A percentile compares a stretch with the other conserved stretches of the same genome.
Conservation (phyloP, 2,329 filamentous ascomycete genomes). For the Lachnellula occidentalis region DNA sequence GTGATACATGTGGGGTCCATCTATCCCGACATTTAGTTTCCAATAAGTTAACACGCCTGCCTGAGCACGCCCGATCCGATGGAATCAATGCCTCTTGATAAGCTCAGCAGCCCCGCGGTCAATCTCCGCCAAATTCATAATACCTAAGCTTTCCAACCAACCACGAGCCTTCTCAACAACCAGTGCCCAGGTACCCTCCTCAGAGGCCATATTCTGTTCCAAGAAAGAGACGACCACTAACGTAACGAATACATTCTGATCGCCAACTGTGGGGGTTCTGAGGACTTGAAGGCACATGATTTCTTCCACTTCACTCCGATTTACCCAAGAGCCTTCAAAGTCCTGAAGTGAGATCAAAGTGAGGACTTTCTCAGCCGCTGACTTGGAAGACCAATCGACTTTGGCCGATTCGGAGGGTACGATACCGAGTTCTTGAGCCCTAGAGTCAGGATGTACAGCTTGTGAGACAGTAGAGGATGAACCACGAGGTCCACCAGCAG, state of each 20-base stretch:
- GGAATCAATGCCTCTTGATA: neutral
- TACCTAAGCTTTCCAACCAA: conserved; percentile 38
- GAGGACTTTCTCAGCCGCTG: conserved; percentile 31
- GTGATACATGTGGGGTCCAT: too few relatives aligned
- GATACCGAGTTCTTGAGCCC: neutral
- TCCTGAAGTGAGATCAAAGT: conserved; percentile 48
- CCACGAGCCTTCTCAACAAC: conserved; percentile 52
- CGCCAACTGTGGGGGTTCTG: conserved; percentile 3
- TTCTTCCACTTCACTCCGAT: conserved; percentile 1
- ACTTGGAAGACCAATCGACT: conserved; percentile 1
- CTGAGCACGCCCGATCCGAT: neutral
- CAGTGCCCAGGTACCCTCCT: conserved; percentile 58
- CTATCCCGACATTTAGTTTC: too few relatives aligned
- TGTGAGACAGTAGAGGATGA: neutral
- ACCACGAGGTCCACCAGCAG: neutral
- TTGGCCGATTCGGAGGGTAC: neutral
- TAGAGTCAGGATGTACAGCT: neutral
- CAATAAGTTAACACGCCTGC: too few relatives aligned
- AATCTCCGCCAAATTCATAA: neutral
- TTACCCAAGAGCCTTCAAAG: conserved; percentile 49
- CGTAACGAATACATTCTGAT: conserved; percentile 26
- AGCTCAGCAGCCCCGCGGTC: conserved; percentile 7
- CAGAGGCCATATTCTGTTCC: conserved; percentile 37
- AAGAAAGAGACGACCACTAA: conserved; percentile 44
- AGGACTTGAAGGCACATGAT: conserved; percentile 11